Conservation (phyloP, 129 eudicot species). For the Tagetes patula region DNA sequence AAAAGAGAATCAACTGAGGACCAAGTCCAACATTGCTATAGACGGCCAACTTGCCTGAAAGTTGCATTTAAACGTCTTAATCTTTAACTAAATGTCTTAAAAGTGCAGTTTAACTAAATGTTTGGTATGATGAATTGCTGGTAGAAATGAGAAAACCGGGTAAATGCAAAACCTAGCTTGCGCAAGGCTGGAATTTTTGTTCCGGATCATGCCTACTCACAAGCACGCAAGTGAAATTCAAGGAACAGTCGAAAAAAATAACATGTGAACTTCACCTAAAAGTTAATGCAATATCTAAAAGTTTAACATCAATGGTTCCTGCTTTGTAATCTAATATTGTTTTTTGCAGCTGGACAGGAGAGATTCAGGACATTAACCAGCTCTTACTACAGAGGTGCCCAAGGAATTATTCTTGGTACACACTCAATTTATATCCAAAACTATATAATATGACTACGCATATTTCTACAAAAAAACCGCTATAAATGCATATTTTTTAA, state of each 20-base stretch:
- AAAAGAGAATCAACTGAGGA: neutral
- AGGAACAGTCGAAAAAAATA: neutral
- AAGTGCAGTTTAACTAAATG: neutral
- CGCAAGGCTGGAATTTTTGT: neutral
- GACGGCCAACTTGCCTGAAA: neutral
- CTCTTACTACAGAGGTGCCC: constrained; percentile 87
- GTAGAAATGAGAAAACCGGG: neutral
- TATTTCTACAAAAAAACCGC: neutral
- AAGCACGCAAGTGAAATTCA: neutral
- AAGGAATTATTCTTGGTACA: constrained; percentile 72
- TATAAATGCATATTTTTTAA: neutral
- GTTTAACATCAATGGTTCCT: constrained; percentile 3
- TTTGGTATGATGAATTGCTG: neutral
- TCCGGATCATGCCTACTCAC: neutral
- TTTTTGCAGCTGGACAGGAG: constrained; percentile 81
- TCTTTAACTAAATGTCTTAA: neutral
- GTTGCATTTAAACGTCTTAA: neutral
- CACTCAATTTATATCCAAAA: neutral
- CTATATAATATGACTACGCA: neutral
- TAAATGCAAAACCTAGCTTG: neutral
- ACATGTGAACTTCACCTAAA: neutral
- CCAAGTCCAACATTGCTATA: neutral
- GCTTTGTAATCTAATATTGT: constrained; percentile 11
- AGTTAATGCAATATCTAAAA: neutral
- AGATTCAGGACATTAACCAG: constrained; percentile 82